Evolutionary conservation across 768 basidiomycete genomes (phyloP), one percentile per base, ranked within the genome.

Genomic region (Trametes coccinea): DNA sequence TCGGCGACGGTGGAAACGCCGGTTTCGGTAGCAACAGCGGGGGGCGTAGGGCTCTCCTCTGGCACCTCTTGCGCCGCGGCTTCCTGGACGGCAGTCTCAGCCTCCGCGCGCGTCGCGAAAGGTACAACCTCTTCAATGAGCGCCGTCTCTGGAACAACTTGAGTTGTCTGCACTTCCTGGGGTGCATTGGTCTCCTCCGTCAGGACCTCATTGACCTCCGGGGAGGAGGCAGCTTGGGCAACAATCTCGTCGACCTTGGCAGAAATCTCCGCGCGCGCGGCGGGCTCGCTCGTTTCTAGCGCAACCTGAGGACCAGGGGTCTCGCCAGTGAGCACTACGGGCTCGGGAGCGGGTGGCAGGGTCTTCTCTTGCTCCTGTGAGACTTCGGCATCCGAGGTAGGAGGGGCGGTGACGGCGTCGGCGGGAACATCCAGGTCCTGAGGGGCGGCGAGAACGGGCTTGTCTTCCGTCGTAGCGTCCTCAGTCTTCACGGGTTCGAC

Each of bases 271-370:
- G 61, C 70, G 37, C 68, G 29, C 11, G 68, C 66, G 11, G 65
- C 70, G 29, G 71, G 67, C 61, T 75, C 73, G 52, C 72, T 74
- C 17, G 71, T 70, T 53, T 62, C 59, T 44, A 73, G 61, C 39
- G 72, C 73, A 33, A 71, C 53, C 48, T 74, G 64, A 16, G 70
- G 68, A 2, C 69, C 70, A 8, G 71, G 69, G 5, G 74, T 74
- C 31, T 69, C 67, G 2, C 71, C 73, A 4, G 72, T 55, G 37
- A 70, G 62, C 2, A 75, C 71, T 37, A 72, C 66, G 8, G 55
- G 53, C 53, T 71, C 74, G 2, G 73, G 73, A 1, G 73, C 73
- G 31, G 74, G 66, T 5, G 74, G 71, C 8, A 71, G 67, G 14
- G 60, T 55, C 14, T 64, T 64, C 53, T 56, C 58, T 22, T 55